A percentile compares a stretch with the other conserved stretches of the same genome.
These are phyloP conservation scores for Exophiala xenobiotica DNA, from an alignment of 2,329 filamentous ascomycete species.

Conservation along the genomic window DNA sequence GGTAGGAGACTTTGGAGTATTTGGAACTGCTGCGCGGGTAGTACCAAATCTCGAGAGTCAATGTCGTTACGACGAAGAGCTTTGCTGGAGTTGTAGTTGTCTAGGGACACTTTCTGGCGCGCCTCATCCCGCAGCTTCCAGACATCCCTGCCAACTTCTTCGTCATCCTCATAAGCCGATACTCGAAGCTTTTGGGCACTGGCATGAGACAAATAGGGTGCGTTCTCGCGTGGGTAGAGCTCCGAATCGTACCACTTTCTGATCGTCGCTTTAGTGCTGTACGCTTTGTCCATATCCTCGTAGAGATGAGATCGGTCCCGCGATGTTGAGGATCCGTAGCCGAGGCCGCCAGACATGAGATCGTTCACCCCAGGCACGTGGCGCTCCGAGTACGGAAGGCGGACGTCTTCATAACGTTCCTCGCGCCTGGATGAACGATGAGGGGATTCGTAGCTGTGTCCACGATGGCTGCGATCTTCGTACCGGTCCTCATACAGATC, in stretches of 20 bases:
- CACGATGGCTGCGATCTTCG: not conserved
- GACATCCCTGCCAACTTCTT: not conserved
- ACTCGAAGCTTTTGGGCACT: conserved; percentile 1
- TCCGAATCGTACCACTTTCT: not conserved
- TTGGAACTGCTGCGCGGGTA: not conserved
- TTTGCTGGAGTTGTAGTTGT: conserved; percentile 7
- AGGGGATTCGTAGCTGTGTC: not conserved
- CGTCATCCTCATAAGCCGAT: not conserved
- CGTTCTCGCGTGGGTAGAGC: not conserved
- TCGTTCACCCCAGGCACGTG: no score
- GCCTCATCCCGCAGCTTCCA: not conserved
- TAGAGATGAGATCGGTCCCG: conserved; percentile 7
- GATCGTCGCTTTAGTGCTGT: conserved; percentile 7
- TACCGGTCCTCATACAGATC: not conserved
- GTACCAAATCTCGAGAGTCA: not conserved
- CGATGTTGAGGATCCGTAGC: no score
- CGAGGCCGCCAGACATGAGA: no score
- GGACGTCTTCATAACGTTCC: not conserved
- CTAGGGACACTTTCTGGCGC: not conserved
- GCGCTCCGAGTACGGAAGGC: not conserved
- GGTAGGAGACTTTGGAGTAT: conserved; percentile 2
- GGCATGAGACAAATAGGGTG: not conserved
- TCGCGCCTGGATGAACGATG: not conserved
- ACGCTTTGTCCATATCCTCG: not conserved
- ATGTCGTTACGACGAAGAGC: conserved; percentile 1